These are phyloP conservation scores for Akanthomyces dipterigenus DNA, from an alignment of 2,329 filamentous ascomycete genomes.

Conservation along the genomic window DNA sequence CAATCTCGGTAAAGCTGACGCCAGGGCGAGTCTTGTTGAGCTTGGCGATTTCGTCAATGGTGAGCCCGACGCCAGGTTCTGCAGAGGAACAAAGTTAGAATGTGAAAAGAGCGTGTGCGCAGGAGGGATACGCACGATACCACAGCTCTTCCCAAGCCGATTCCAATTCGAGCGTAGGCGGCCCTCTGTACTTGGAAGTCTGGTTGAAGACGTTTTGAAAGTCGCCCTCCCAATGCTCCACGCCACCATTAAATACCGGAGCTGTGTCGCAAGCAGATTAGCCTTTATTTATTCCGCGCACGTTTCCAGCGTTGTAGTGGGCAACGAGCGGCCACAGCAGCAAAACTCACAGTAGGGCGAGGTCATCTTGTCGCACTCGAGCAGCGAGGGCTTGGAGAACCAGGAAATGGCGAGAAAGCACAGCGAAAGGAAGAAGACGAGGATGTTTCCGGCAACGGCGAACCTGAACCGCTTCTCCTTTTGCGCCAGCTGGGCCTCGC, in stretches of 20 bases:
- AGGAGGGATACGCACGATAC: not conserved
- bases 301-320: too few relatives aligned
- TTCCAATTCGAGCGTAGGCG: conserved; percentile 9
- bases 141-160: conserved; percentile 9
- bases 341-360: conserved; percentile 6
- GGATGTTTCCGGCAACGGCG: not conserved
- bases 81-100: not conserved
- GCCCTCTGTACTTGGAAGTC: conserved; percentile 8
- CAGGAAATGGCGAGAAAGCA: not conserved
- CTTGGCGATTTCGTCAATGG: not conserved
- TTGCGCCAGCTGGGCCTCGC: conserved; percentile 7
- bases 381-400: conserved; percentile 3
- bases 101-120: not conserved
- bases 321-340: too few relatives aligned
- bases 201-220: conserved; percentile 6
- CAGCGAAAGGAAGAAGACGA: not conserved
- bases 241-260: conserved; percentile 4
- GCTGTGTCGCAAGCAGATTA: not conserved
- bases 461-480: not conserved
- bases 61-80: conserved; percentile 4
- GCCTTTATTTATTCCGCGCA: too few relatives aligned
- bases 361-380: conserved; percentile 3
- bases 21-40: conserved; percentile 9
- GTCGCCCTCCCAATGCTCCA: conserved; percentile 10
- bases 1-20: not conserved